phyloP scores from a whole-genome alignment of 495 filamentous ascomycete genomes.

The Penicillium taxi region DNA sequence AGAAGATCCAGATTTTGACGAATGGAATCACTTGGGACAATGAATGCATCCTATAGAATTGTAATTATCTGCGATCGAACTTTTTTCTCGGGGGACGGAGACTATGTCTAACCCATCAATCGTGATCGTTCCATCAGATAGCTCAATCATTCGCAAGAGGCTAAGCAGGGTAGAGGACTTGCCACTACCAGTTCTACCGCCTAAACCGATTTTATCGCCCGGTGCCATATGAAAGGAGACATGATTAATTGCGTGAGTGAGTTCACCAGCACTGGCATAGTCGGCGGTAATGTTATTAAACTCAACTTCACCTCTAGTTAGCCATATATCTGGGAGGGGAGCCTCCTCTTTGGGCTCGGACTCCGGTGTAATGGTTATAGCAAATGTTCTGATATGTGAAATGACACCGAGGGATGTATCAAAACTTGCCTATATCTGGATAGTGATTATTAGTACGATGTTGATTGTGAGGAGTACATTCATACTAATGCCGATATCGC shows the following conservation, averaged over 20 bases:
- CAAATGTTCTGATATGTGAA: slow-evolving; percentile 32
- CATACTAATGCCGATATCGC: slow-evolving; percentile 50
- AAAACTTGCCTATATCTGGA: slow-evolving; percentile 38
- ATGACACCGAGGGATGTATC: slow-evolving; percentile 48
- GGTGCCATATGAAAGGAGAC: slow-evolving; percentile 16
- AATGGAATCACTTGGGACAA: slow-evolving; percentile 5
- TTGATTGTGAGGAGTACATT: slow-evolving; percentile 47
- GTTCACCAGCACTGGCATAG: slow-evolving; percentile 18
- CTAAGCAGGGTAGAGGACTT: slow-evolving; percentile 32
- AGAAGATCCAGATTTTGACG: slow-evolving; percentile 6
- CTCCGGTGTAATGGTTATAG: neutral
- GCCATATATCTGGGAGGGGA: slow-evolving; percentile 15
- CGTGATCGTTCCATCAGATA: slow-evolving; percentile 14
- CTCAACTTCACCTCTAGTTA: slow-evolving; percentile 16
- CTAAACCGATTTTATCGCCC: slow-evolving; percentile 21
- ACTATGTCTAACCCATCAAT: slow-evolving; percentile 32
- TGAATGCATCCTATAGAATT: slow-evolving; percentile 40
- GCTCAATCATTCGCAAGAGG: slow-evolving; percentile 19
- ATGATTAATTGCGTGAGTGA: slow-evolving; percentile 14
- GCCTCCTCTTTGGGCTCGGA: neutral
- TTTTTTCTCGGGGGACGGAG: slow-evolving; percentile 20
- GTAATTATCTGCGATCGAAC: slow-evolving; percentile 25
- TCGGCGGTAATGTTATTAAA: slow-evolving; percentile 16
- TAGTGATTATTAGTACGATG: neutral
- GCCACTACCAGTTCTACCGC: slow-evolving; percentile 26